Evolutionary conservation across 108 stramenopile genomes (phyloP), one percentile per base, ranked within the genome.

Genomic region (Nitzschia sp.): DNA sequence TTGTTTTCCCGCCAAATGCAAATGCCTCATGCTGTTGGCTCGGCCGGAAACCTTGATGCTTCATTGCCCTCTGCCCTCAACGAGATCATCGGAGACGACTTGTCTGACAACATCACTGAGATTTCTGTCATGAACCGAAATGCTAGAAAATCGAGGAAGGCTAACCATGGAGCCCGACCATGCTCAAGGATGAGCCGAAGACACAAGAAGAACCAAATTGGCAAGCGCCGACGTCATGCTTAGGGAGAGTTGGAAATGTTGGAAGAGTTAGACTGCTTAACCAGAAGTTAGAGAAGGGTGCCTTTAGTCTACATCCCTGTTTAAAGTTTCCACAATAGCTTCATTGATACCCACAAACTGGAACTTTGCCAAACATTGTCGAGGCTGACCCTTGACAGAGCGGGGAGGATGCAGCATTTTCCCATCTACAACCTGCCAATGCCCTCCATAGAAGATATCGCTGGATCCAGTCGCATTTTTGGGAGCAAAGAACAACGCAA

Each of bases 121-220:
- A 75, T 75, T 20, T 72, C 81, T 59, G 74, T 62, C 10, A 81
- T 87, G 86, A 86, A 86, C 65, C 76, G 89, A 41, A 90, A 90
- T 56, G 75, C 80, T n/a, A 74, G 89, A 24, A 71, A 71, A 50
- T 57, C 86, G 0, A 90, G 86, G 62, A 71, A 74, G 42, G 83
- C 89, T 0, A 90, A 90, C 63, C 72, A 84, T 41, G 89, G 89
- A 3, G 73, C 78, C 41, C 69, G 89, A 12, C 86, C 89, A 14
- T 87, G 86, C 64, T 90, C 89, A 10, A 70, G 83, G 41, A 44
- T 51, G 42, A 59, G 74, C 38, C 80, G 89, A 67, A 71, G 86
- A 53, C 70, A 57, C 54, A 86, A 84, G 72, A 73, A 71, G 11
- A 75, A 68, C 22, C 41, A 59, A n/a, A 59, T 79, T 61, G 78